Conservation (phyloP, 192 early-diverging fungal species). For the Gaertneriomyces sp. region DNA sequence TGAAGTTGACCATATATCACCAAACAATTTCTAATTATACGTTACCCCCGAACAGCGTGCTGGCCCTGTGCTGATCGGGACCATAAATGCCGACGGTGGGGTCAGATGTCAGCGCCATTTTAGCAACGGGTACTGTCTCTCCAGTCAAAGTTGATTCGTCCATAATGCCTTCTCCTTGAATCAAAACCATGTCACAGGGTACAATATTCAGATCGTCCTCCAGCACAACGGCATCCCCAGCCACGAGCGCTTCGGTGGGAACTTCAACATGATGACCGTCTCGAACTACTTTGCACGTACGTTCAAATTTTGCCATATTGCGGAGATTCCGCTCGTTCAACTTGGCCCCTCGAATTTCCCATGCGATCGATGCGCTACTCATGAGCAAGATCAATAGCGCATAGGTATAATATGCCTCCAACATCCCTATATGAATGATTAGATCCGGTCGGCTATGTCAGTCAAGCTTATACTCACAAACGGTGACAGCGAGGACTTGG, state of each 20-base stretch:
- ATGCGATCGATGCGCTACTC: conserved; percentile 33
- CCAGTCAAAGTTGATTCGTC: conserved; percentile 45
- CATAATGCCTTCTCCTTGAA: conserved; percentile 38
- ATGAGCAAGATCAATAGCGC: conserved; percentile 37
- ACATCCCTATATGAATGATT: conserved; percentile 20
- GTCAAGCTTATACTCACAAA: conserved; percentile 25
- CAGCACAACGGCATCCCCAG: conserved; percentile 44
- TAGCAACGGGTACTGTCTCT: conserved; percentile 40
- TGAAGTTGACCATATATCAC: too few species aligned
- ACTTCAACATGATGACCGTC: conserved; percentile 12
- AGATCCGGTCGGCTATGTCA: background rate
- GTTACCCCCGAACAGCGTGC: conserved; percentile 39
- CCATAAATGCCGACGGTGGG: background rate
- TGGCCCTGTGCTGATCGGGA: conserved; percentile 28
- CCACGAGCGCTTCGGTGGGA: conserved; percentile 30
- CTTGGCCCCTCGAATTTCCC: conserved; percentile 42
- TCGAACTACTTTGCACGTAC: conserved; percentile 14
- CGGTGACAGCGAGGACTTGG: conserved; percentile 41
- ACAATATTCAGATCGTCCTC: conserved; percentile 1
- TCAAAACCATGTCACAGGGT: conserved; percentile 39
- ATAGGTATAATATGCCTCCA: conserved; percentile 40
- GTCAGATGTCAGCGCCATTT: conserved; percentile 24
- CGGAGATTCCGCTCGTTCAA: conserved; percentile 38
- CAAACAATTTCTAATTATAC: background rate
- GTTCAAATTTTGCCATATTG: conserved; percentile 14